phyloP scores from a whole-genome alignment of 345 rosid species.

The Brassica rapa region DNA sequence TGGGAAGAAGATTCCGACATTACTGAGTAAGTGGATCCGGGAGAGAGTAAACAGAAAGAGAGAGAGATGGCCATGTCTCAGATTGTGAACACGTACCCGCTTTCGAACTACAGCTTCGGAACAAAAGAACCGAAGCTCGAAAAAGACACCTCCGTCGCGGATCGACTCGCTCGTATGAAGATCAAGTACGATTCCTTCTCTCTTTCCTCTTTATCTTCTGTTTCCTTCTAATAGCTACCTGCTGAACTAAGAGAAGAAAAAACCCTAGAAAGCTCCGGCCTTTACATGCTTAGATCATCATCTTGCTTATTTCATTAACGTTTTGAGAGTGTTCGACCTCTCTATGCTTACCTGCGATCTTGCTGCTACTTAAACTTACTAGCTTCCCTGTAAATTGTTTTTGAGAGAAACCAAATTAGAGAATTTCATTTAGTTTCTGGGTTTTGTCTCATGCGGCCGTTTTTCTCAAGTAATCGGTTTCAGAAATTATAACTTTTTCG shows the following conservation, averaged over 20 bases:
- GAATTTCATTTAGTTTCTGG: not conserved
- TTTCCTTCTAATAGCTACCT: not conserved
- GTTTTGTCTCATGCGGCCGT: not conserved
- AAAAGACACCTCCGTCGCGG: constrained; percentile 93
- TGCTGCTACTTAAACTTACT: constrained; percentile 1
- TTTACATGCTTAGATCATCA: constrained; percentile 20
- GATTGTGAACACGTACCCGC: constrained; percentile 87
- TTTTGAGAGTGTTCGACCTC: not conserved
- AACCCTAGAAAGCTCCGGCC: constrained; percentile 44
- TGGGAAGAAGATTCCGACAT: not conserved
- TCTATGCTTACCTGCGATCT: constrained; percentile 2
- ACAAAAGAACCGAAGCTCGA: constrained; percentile 97
- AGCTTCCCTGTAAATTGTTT: not conserved
- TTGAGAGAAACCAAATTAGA: not conserved
- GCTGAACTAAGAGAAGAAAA: constrained; percentile 36
- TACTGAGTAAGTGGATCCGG: not conserved
- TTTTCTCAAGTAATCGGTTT: not conserved
- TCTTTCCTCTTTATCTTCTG: not conserved
- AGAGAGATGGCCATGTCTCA: constrained; percentile 66
- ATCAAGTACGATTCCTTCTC: constrained; percentile 55
- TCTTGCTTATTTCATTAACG: not conserved
- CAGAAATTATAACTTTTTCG: not conserved
- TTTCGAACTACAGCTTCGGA: constrained; percentile 92
- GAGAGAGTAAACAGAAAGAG: not conserved
- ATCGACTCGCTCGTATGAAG: constrained; percentile 99